Base-by-base conservation (phyloP, 164 flowering plant genomes). In the Echeveria elegans region DNA sequence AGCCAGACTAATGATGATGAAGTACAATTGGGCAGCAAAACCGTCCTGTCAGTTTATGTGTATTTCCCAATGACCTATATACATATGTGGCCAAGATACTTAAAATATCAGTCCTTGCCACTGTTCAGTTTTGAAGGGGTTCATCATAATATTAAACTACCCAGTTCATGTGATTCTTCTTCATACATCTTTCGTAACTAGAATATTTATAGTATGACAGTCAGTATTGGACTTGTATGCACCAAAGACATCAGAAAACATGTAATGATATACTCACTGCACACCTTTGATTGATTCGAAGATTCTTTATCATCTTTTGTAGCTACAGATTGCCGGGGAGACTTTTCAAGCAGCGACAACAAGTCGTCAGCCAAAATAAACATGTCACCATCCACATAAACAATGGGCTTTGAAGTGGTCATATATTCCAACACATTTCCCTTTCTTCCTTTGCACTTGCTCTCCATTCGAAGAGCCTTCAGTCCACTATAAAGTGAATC, bases 281-380 rank as follows among this genome's bases (percentile, higher is more conserved):
- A 28, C 61, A 56, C 98, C 89, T 90, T 90, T 6, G 85, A 85
- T 61, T 96, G 94, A 70, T 86, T 90, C 59, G 88, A 95, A 68
- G 89, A 96, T 72, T 92, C 96, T 73, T 90, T 88, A 48, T 87
- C 98, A 75, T 93, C 98, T 80, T 88, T 90, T 24, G 93, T 91
- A 66, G 93, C 96, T 71, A 88, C 77, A 4, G 90, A 91, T 66
- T 90, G 96, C 67, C 85, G 18, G 28, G 90, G 83, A 78, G 88
- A 93, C 76, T 92, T 87, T 79, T 88, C 92, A 65, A 93, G 85
- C 28, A 93, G 78, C 31, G 69, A 65, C 56, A 93, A 72, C 34
- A 88, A 93, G 78, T 93, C 98, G 77, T 90, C 98, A 36, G 84
- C 87, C 79, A 93, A 83, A 50, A 83, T 79, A 79, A 93, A 93